These are phyloP conservation scores for Gyrodon lividus DNA, from an alignment of 768 basidiomycete species.

Conservation along the genomic window DNA sequence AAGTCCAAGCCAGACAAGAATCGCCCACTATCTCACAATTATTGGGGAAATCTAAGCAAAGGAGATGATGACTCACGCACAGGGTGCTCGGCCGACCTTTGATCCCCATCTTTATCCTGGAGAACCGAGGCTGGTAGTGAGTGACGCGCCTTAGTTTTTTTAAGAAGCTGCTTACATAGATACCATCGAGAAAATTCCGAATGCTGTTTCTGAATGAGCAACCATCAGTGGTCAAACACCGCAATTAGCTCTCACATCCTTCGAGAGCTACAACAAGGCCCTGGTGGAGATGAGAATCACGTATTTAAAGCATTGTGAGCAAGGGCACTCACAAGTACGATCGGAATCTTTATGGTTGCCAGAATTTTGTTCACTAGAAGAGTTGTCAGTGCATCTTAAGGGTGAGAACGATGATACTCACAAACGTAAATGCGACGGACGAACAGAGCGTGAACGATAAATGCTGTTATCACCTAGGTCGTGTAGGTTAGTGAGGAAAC, in stretches of 20 bases:
- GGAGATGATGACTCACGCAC: conserved; percentile 4
- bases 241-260: conserved; percentile 11
- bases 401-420: conserved; percentile 4
- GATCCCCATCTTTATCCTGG: neutral
- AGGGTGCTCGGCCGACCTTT: neutral
- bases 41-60: neutral
- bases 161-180: conserved; percentile 12
- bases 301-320: neutral
- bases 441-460: conserved; percentile 25
- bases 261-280: conserved; percentile 17
- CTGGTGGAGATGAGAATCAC: conserved; percentile 8
- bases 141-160: neutral
- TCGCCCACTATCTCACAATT: conserved; percentile 15
- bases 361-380: conserved; percentile 10
- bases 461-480: conserved; percentile 15
- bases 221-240: neutral
- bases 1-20: conserved; percentile 20
- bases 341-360: neutral
- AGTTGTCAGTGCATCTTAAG: neutral
- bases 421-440: conserved; percentile 22
- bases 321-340: conserved; percentile 17
- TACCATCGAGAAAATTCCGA: conserved; percentile 12
- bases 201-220: conserved; percentile 13
- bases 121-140: neutral
- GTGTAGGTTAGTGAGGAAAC: conserved; percentile 2